Conservation (phyloP, 1,139 yeast species). For the Kazachstania sp. region DNA sequence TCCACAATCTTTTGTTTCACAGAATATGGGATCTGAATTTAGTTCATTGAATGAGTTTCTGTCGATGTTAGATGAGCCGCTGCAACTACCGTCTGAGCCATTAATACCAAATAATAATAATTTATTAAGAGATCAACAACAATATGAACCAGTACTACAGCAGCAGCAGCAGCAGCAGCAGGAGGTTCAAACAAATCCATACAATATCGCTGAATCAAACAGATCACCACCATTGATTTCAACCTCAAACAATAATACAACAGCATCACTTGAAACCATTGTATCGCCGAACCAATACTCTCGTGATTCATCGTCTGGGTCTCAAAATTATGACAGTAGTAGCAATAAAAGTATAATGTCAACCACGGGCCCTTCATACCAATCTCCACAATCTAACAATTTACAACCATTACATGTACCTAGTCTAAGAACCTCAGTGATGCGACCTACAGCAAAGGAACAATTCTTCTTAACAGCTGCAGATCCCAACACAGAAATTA, state of each 20-base stretch:
- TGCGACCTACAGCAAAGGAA: constrained; percentile 59
- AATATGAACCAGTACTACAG: neutral
- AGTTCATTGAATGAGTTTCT: constrained; percentile 83
- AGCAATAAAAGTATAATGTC: no score
- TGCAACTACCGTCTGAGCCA: constrained; percentile 20
- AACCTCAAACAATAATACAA: no score
- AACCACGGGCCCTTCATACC: neutral
- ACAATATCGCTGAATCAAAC: neutral
- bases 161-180: neutral
- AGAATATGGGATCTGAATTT: constrained; percentile 90
- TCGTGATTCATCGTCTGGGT: no score
- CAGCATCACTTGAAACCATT: no score
- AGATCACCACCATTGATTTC: no score
- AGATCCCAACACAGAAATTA: constrained; percentile 88
- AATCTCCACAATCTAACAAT: neutral
- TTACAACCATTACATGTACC: neutral
- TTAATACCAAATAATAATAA: neutral
- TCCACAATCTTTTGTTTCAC: constrained; percentile 65
- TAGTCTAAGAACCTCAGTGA: neutral
- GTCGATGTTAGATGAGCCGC: constrained; percentile 84
- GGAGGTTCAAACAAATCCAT: neutral
- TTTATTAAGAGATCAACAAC: neutral
- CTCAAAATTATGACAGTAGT: no score
- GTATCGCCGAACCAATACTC: no score
- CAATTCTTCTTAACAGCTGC: constrained; percentile 95